These are phyloP conservation scores for Chlorophyllum brunneum DNA, from an alignment of 768 basidiomycete genomes.

Conservation along the genomic window DNA sequence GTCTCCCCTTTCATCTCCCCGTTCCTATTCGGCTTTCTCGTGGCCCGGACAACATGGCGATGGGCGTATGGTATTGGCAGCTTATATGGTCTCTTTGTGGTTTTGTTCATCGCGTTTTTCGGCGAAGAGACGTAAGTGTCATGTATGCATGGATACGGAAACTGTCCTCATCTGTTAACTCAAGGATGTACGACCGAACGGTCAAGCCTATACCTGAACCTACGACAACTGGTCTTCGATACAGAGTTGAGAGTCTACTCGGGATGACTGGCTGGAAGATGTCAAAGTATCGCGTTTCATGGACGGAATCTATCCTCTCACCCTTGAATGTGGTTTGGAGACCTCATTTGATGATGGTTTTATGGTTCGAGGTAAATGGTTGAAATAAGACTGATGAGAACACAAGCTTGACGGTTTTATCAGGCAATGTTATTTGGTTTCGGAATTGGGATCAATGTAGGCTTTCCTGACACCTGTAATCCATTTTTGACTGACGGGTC, in stretches of 20 bases:
- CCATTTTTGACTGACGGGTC: slow-evolving; percentile 24
- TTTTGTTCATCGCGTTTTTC: slow-evolving; percentile 54
- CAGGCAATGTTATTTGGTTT: slow-evolving; percentile 39
- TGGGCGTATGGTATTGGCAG: slow-evolving; percentile 69
- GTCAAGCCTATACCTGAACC: slow-evolving; percentile 37
- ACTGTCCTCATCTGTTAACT: slow-evolving; percentile 27
- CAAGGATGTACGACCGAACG: slow-evolving; percentile 50
- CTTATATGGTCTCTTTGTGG: slow-evolving; percentile 54
- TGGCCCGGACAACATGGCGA: slow-evolving; percentile 55
- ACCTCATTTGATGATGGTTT: slow-evolving; percentile 37
- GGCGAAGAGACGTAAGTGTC: slow-evolving; percentile 61
- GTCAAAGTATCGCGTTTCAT: slow-evolving; percentile 21
- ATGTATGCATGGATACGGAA: slow-evolving; percentile 34
- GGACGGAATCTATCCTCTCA: background rate
- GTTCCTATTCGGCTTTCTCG: slow-evolving; percentile 65
- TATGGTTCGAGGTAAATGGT: slow-evolving; percentile 44
- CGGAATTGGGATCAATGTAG: slow-evolving; percentile 31
- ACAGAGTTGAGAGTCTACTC: slow-evolving; percentile 47
- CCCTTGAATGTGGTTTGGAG: slow-evolving; percentile 57
- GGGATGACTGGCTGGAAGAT: slow-evolving; percentile 51
- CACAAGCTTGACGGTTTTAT: slow-evolving; percentile 46
- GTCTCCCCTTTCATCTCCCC: slow-evolving; percentile 65
- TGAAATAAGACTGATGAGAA: slow-evolving; percentile 51
- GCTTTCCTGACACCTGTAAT: background rate
- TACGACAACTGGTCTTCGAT: slow-evolving; percentile 34